Evolutionary conservation across 139 green algal genomes (phyloP).

Genomic region (Chlamydomonas schloesseri): DNA sequence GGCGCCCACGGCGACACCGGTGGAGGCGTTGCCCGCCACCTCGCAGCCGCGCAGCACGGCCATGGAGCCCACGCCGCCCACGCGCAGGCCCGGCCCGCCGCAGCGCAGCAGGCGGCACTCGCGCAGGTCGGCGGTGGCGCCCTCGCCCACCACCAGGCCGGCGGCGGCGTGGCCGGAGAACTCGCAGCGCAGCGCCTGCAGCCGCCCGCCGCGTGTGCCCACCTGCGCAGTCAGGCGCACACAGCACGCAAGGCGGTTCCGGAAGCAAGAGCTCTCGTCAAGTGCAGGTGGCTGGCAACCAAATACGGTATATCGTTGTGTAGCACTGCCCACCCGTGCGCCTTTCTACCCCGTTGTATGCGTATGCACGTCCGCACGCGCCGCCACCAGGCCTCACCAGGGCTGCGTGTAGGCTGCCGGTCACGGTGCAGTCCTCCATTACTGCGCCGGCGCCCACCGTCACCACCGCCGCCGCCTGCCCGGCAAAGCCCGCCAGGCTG

Average conservation of each 20-base stretch:
- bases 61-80: slow-evolving; percentile 35
- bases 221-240: slow-evolving; percentile 2
- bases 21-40: not conserved
- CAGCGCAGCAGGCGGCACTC: slow-evolving; percentile 6
- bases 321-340: too few species aligned
- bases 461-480: slow-evolving; percentile 5
- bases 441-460: not conserved
- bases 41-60: slow-evolving; percentile 9
- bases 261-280: too few species aligned
- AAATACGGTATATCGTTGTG: not conserved
- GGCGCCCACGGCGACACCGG: slow-evolving; percentile 13
- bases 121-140: slow-evolving; percentile 21
- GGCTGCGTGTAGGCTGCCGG: slow-evolving; percentile 9
- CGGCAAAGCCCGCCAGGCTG: not conserved
- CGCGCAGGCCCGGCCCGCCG: not conserved
- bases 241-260: not conserved
- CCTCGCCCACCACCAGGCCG: slow-evolving; percentile 17
- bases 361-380: too few species aligned
- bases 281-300: not conserved
- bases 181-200: slow-evolving; percentile 24
- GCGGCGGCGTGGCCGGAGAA: not conserved
- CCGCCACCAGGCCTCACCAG: slow-evolving; percentile 13
- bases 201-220: slow-evolving; percentile 18
- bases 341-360: too few species aligned
- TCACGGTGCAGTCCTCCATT: slow-evolving; percentile 10